These are phyloP conservation scores for Linum trigynum DNA, from an alignment of 345 rosid genomes.

Conservation along the genomic window DNA sequence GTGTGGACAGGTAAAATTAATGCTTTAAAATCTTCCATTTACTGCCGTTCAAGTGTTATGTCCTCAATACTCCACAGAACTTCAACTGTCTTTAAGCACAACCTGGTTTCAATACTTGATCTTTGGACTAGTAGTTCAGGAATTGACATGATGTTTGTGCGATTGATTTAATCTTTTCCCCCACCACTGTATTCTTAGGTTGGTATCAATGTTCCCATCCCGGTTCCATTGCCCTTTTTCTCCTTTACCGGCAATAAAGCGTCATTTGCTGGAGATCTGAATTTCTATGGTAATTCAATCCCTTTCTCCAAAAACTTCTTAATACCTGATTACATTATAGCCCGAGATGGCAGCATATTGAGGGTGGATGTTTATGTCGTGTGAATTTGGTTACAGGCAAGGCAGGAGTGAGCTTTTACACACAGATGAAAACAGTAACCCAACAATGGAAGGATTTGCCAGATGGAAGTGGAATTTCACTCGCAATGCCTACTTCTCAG, in stretches of 20 bases:
- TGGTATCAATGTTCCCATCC: slow-evolving; percentile 46
- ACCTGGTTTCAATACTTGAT: background rate
- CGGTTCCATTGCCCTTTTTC: slow-evolving; percentile 34
- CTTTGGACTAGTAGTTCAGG: background rate
- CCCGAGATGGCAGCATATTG: background rate
- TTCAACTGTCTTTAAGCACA: too few relatives aligned
- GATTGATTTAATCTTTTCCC: too few relatives aligned
- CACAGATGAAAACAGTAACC: slow-evolving; percentile 43
- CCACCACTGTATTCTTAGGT: slow-evolving; percentile 23
- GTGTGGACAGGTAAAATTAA: slow-evolving; percentile 19
- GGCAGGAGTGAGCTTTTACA: slow-evolving; percentile 43
- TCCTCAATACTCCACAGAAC: too few relatives aligned
- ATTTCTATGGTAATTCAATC: slow-evolving; percentile 34
- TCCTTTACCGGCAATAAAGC: slow-evolving; percentile 37
- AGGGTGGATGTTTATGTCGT: background rate
- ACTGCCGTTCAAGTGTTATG: too few relatives aligned
- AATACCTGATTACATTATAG: background rate
- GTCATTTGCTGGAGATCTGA: slow-evolving; percentile 37
- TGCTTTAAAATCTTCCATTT: too few relatives aligned
- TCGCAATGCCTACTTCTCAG: slow-evolving; percentile 15
- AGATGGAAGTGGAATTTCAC: slow-evolving; percentile 14
- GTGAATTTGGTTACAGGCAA: slow-evolving; percentile 30
- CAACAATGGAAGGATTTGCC: slow-evolving; percentile 41
- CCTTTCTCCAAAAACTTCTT: background rate
- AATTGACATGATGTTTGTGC: background rate